Conservation (phyloP, 768 basidiomycete species). For the Kwoniella bestiolae region DNA sequence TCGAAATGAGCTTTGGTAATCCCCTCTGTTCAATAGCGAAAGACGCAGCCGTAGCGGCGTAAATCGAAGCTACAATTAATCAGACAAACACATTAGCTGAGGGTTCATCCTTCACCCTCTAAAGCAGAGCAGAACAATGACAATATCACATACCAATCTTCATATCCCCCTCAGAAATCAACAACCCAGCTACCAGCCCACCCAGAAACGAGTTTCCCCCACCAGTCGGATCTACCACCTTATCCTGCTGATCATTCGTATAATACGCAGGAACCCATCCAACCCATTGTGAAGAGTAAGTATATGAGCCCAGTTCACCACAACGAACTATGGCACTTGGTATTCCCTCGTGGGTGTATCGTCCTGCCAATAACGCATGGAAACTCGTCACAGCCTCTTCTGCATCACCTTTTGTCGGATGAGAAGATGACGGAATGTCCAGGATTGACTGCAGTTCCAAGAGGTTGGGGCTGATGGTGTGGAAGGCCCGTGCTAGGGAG, state of each 20-base stretch:
- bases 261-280: slow-evolving; percentile 49
- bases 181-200: slow-evolving; percentile 44
- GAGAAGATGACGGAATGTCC: background rate
- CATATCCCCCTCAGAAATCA: slow-evolving; percentile 34
- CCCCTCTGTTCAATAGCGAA: slow-evolving; percentile 51
- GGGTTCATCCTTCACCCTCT: background rate
- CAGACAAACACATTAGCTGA: background rate
- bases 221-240: slow-evolving; percentile 46
- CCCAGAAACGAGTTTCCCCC: slow-evolving; percentile 52
- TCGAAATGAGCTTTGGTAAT: slow-evolving; percentile 24
- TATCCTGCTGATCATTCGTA: slow-evolving; percentile 26
- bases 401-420: slow-evolving; percentile 4
- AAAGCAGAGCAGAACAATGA: background rate
- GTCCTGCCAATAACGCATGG: background rate
- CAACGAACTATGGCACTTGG: slow-evolving; percentile 34
- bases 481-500: slow-evolving; percentile 27
- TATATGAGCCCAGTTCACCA: slow-evolving; percentile 43
- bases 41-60: slow-evolving; percentile 39
- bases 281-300: slow-evolving; percentile 33
- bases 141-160: slow-evolving; percentile 25
- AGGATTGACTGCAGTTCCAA: slow-evolving; percentile 46
- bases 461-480: slow-evolving; percentile 45
- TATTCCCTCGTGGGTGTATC: background rate
- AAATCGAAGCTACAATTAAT: slow-evolving; percentile 34
- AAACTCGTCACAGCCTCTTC: slow-evolving; percentile 21